Percentiles rank a stretch among this genome's conserved stretches.
phyloP scores from a whole-genome alignment of 192 early-diverging fungal genomes.

The Backusella psychrophila region DNA sequence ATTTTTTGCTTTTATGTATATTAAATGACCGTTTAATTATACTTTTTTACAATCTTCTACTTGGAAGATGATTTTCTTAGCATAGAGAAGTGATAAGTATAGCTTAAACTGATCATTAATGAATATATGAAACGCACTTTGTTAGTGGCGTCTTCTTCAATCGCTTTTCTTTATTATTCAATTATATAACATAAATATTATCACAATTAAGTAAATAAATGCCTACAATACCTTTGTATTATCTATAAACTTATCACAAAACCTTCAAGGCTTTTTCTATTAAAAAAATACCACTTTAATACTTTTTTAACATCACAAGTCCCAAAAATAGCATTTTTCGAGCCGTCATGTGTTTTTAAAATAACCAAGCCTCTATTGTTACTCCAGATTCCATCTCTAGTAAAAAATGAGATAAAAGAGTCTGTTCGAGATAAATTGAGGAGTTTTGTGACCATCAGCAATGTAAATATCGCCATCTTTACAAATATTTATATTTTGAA shows the following conservation, averaged over 20 bases:
- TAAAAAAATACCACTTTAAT: background rate
- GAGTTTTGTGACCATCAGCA: background rate
- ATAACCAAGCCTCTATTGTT: background rate
- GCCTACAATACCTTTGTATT: background rate
- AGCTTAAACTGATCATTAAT: too few relatives aligned
- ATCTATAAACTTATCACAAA: background rate
- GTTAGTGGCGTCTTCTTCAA: too few relatives aligned
- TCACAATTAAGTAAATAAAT: background rate
- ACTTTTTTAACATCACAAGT: background rate
- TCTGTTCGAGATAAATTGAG: background rate
- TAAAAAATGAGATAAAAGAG: background rate
- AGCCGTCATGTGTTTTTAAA: background rate
- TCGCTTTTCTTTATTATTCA: too few relatives aligned
- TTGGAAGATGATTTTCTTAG: too few relatives aligned
- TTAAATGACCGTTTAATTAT: background rate
- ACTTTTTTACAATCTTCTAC: background rate
- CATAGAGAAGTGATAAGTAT: too few relatives aligned
- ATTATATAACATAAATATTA: background rate
- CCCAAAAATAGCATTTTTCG: background rate
- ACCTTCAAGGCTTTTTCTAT: background rate
- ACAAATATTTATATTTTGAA: background rate
- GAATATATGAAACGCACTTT: too few relatives aligned
- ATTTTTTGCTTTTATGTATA: background rate
- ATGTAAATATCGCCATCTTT: background rate
- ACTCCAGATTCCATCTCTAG: background rate